Percentiles rank a stretch among this genome's conserved stretches.
Evolutionary conservation across 768 basidiomycete species (phyloP).

Genomic region (Hygrocybe coccinea): DNA sequence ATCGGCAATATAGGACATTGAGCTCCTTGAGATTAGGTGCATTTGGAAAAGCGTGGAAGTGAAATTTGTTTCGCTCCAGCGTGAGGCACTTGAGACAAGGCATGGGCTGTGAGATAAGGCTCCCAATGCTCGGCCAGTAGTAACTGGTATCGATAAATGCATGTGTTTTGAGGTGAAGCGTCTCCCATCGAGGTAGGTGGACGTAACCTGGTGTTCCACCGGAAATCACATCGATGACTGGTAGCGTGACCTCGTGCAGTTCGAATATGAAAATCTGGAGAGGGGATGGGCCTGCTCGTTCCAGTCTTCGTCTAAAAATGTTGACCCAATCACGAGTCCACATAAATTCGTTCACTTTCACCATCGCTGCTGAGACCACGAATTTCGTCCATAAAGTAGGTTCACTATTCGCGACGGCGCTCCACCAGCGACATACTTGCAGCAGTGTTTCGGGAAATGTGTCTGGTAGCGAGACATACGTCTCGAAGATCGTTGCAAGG

Average conservation of each 20-base stretch:
- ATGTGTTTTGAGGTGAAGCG: too few species aligned
- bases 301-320: neutral
- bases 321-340: neutral
- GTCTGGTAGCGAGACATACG: neutral
- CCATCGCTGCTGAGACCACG: neutral
- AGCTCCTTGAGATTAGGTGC: neutral
- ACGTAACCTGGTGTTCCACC: neutral
- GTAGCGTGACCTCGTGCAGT: neutral
- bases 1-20: too few species aligned
- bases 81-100: too few species aligned
- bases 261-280: neutral
- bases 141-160: neutral
- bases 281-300: neutral
- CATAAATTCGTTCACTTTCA: neutral
- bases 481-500: neutral
- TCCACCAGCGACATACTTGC: neutral
- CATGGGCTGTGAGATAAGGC: neutral
- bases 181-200: neutral
- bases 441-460: neutral
- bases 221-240: neutral
- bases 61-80: neutral
- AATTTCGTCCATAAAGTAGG: neutral
- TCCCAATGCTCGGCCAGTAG: neutral
- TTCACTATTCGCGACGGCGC: neutral
- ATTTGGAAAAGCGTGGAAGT: neutral